Evolutionary conservation across 768 basidiomycete species (phyloP), one percentile per base, ranked within the genome.

Genomic region (Termitomyces sp.): DNA sequence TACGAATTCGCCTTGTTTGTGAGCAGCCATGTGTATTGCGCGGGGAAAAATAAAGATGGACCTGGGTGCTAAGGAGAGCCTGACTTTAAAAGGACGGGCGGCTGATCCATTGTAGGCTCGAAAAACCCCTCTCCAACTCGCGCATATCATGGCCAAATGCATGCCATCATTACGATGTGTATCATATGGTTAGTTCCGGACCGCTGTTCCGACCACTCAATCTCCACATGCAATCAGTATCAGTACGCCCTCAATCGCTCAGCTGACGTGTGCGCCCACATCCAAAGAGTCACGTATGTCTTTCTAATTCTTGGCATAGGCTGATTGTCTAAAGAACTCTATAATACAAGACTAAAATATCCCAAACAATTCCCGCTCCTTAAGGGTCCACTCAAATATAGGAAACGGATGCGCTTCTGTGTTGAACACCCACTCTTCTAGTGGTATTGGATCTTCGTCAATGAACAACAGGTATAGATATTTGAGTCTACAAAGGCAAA

Each of bases 321-420:
- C 20, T 41, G 39, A n/a, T 20, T 8, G n/a, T 39, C 37, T 39
- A 39, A 9, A 41, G n/a, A 20, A n/a, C 39, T 41, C 39, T 41
- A 41, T 41, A 4, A 20, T 41, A 41, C 18, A 41, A 20, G 39
- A 51, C 62, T 68, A 68, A n/a, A 24, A 33, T 64, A 80, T 72
- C 33, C 73, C 72, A 57, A 79, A 78, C 44, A 62, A 64, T 54
- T 70, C 64, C 59, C 73, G 79, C 68, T 88, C 84, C 63, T 73
- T 73, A 42, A 69, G 66, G 3, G 77, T 83, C 87, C 86, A 89
- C 48, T 75, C 64, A 64, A 90, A 86, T 33, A 89, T 76, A 9
- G 88, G 88, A 18, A 92, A 74, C 12, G 91, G 88, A 67, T 92
- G 92, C 5, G 90, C 92, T 69, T 85, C 84, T 2, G 84, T 85